Base-by-base conservation (phyloP, 148 eudicot genomes). In the Chenopodium album region DNA sequence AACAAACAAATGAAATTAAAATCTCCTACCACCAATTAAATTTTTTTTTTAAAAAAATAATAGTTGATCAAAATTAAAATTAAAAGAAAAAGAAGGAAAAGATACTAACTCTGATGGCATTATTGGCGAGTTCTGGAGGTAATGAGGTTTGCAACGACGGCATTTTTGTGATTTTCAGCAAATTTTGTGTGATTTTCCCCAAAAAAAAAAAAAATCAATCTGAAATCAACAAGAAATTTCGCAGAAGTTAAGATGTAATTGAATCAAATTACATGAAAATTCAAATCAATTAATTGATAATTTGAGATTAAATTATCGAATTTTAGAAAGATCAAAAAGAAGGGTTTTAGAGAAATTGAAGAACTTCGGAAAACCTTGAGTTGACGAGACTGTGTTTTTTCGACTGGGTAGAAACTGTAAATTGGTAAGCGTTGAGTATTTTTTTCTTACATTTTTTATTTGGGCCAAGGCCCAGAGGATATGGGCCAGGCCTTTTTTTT, bases 71-170 rank as follows among this genome's bases (percentile, higher is more conserved):
- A 50, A 47, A 19, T 11, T 1, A 2, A 50, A 47, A 19, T 11
- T 1, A 34, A 65, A 52, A 22, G 62, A 2, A 56, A 32, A 60
- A 26, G 22, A 77, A 20, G 62, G 56, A 59, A 26, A 2, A 72
- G 63, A 77, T 32, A 77, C 93, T 79, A 69, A 94, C 98, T 81
- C 98, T 81, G 84, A 94, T 74, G n/a, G 79, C 91, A 66, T 94
- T 92, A 79, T 92, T 89, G 72, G 95, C 97, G 47, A 92, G 92
- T 81, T 92, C 97, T 26, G 95, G 97, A 79, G 98, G 97, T 83
- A 92, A 82, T 56, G 62, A 17, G 62, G 19, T 56, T 14, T 56
- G 62, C 62, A 56, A 56, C 22, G 97, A 86, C 44, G 93, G 93
- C 98, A 91, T 94, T 31, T 37, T 66, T 32, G 22, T 26, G n/a